Conservation (phyloP, 768 basidiomycete species). For the Lanmaoa pseudosensibilis region DNA sequence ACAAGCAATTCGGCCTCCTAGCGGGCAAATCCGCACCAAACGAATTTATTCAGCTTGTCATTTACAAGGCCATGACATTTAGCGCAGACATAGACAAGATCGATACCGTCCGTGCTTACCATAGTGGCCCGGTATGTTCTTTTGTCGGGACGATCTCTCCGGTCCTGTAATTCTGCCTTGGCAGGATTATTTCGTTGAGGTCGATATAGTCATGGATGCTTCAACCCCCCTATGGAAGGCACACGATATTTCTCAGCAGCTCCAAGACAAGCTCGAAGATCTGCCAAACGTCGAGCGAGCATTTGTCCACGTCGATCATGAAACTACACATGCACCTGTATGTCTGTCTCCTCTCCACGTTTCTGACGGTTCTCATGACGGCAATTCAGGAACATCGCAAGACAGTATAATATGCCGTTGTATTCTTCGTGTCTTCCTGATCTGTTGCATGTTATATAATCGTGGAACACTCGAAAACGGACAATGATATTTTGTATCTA, state of each 20-base stretch:
- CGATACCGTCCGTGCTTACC: constrained; percentile 92
- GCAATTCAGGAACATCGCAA: constrained; percentile 46
- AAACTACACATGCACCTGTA: constrained; percentile 77
- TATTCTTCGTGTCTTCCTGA: not conserved
- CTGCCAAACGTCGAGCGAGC: constrained; percentile 90
- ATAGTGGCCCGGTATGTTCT: constrained; percentile 70
- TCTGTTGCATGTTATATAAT: not conserved
- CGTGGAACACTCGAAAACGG: not conserved
- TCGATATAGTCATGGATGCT: constrained; percentile 91
- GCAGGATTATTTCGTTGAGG: constrained; percentile 89
- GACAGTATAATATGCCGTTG: constrained; percentile 10
- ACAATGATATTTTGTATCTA: not conserved
- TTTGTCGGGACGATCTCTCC: not conserved
- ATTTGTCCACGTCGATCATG: constrained; percentile 95
- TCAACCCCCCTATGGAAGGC: constrained; percentile 88
- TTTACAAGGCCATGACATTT: constrained; percentile 90
- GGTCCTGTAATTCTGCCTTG: not conserved
- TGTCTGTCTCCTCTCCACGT: constrained; percentile 14
- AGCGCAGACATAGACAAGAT: constrained; percentile 81
- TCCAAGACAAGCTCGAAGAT: constrained; percentile 87
- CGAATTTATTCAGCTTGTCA: constrained; percentile 86
- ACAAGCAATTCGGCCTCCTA: constrained; percentile 78
- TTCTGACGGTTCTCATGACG: not conserved
- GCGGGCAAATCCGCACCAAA: constrained; percentile 92
- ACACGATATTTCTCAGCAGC: constrained; percentile 78